Evolutionary conservation across 2,329 filamentous ascomycete genomes (phyloP), one percentile per base, ranked within the genome.

Genomic region (Pseudocercospora macadamiae): DNA sequence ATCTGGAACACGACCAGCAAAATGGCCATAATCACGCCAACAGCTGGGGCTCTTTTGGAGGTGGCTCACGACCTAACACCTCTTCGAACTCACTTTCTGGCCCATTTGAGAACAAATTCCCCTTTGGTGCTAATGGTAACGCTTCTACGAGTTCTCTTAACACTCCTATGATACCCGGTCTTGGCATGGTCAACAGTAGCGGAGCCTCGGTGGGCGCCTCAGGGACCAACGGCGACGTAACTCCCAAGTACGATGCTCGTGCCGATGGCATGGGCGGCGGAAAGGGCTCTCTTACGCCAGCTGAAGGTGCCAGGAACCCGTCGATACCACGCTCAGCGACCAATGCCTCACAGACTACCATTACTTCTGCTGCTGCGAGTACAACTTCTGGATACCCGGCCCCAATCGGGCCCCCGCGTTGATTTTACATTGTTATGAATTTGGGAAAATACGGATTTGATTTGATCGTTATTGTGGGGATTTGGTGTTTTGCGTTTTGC

Each of bases 1-100:
- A 97, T 74, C 86, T 97, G 66, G 93, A 97, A 70, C 91, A 96
- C 65, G 92, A 97, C 68, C 70, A 77, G 51, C 60, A 67, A 54
- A 63, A 65, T 49, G 64, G 64, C 55, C 63, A 67, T 45, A 61
- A 56, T 47, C 80, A 83, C 65, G 74, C 74, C 65, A 74, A 79
- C 59, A 78, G 78, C 58, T 80, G 77, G 70, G 78, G 70, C 56
- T 68, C 68, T 19, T 69, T 74, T 55, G 78, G 67, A 57, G 64
- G 63, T 36, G 85, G 85, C 68, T 84, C 87, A 67, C 83, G 84
- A 70, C 89, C 86, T 73, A 86, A 85, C 72, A 82, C 75, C 80
- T 81, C 69, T 80, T 88, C 73, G 71, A 89, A 88, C 74, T 76
- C 87, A 70, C 76, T 85, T 74, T 80, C 79, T 76, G 78, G 80